Conservation (phyloP, 441 rosid genomes). For the Euphorbia celastroides region DNA sequence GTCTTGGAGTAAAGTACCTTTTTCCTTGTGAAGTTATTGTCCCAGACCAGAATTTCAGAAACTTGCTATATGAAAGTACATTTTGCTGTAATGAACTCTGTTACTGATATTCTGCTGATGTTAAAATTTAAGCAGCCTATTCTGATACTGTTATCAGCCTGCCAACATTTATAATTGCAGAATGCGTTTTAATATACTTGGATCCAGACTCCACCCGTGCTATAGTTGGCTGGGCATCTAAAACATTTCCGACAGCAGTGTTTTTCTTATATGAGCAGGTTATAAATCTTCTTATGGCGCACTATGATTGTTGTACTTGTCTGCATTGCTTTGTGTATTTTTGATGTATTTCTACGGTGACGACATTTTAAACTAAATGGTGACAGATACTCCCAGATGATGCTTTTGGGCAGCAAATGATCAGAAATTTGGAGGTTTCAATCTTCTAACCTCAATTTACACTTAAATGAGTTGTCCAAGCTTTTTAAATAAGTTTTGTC, state of each 20-base stretch:
- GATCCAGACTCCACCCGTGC: constrained; percentile 79
- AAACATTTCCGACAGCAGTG: constrained; percentile 60
- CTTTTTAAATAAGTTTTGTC: constrained; percentile 8
- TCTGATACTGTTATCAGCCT: constrained; percentile 79
- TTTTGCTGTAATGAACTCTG: constrained; percentile 3
- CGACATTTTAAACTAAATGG: constrained; percentile 17
- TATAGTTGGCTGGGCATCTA: constrained; percentile 78
- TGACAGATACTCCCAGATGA: constrained; percentile 90
- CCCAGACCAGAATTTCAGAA: constrained; percentile 5
- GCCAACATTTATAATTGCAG: constrained; percentile 99
- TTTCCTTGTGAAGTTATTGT: not conserved
- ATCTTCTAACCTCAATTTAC: constrained; percentile 11
- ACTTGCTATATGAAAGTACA: not conserved
- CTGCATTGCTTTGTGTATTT: not conserved
- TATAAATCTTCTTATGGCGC: constrained; percentile 14
- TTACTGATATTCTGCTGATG: constrained; percentile 16
- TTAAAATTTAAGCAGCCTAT: constrained; percentile 25
- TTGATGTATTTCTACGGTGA: constrained; percentile 6
- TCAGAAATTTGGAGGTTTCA: constrained; percentile 82
- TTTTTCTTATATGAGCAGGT: constrained; percentile 99
- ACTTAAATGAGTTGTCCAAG: constrained; percentile 11
- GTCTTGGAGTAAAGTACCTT: not conserved
- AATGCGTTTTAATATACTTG: constrained; percentile 93
- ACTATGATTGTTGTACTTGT: not conserved
- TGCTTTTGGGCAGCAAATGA: constrained; percentile 98